Evolutionary conservation across 768 basidiomycete species (phyloP).

Genomic region (Psilocybe azurescens): DNA sequence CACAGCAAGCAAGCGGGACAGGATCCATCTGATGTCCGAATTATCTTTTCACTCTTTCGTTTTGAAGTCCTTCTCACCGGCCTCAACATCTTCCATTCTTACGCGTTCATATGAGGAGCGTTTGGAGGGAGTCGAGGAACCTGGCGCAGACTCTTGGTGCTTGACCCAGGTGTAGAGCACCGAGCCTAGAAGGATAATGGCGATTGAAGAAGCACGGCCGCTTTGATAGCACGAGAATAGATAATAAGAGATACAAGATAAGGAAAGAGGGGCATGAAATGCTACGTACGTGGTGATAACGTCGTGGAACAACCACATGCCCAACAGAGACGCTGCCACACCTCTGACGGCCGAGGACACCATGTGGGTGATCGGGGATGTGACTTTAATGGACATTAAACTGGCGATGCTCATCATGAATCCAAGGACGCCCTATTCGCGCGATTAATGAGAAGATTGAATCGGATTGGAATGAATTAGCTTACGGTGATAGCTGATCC

Average conservation of each 20-base stretch:
- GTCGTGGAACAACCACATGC: constrained; percentile 81
- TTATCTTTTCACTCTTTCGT: background rate
- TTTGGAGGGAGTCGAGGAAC: constrained; percentile 30
- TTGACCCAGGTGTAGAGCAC: constrained; percentile 90
- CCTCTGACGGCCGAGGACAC: constrained; percentile 94
- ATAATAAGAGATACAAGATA: background rate
- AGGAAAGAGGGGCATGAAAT: background rate
- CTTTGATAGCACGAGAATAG: constrained; percentile 40
- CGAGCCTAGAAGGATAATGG: constrained; percentile 81
- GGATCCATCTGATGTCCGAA: background rate
- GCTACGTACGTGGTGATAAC: constrained; percentile 73
- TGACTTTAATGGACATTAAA: constrained; percentile 94
- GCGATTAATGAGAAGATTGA: background rate
- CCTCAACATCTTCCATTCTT: constrained; percentile 52
- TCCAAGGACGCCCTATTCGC: constrained; percentile 74
- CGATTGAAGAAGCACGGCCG: constrained; percentile 82
- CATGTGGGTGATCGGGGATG: constrained; percentile 98
- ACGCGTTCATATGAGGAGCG: constrained; percentile 61
- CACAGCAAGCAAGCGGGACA: background rate
- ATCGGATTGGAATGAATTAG: background rate
- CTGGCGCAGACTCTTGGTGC: constrained; percentile 64
- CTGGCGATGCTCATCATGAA: constrained; percentile 96
- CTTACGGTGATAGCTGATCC: constrained; percentile 82
- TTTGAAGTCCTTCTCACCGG: constrained; percentile 21
- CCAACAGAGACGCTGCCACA: constrained; percentile 87